Base-by-base conservation (phyloP, 331 rosid genomes). In the Rosa hybrid region DNA sequence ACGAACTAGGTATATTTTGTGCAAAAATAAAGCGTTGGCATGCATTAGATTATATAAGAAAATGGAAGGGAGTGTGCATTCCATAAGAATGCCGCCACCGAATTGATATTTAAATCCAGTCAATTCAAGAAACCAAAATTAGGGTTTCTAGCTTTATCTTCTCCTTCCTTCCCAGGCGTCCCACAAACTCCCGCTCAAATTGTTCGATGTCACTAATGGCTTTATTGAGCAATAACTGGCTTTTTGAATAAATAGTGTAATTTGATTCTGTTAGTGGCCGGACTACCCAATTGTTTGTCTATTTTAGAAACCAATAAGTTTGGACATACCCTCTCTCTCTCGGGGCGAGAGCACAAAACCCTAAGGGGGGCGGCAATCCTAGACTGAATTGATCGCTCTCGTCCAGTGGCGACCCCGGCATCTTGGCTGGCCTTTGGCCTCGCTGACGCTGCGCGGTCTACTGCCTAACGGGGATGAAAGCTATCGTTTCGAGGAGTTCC, bases 131-230 rank as follows among this genome's bases (percentile, higher is more conserved):
- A 76, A 65, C 83, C 7, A 63, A 57, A 83, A 53, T 54, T 48
- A 77, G 56, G 76, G 63, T 68, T n/a, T 30, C 75, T 46, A 6
- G n/a, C 80, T 76, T 81, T 87, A 53, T 27, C 71, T 72, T 75
- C 81, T 50, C 59, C 48, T 84, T 77, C 60, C 77, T 30, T 62
- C 51, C 73, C 59, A 67, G 34, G 68, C 54, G 20, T 72, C 27
- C 85, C 78, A 80, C 70, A 64, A 13, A 64, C 70, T 76, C 69
- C 53, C 81, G 67, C 74, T 50, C 53, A 77, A 64, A 49, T 10
- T 4, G 41, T 63, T 27, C 69, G 42, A 63, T 27, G 41, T 63
- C 42, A 6, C 69, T 27, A 11, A 63, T 12, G 69, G 69, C 42
- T 63, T 27, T 27, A 27, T 54, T 60, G n/a, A 12, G 51, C 38